Base-by-base conservation (phyloP, 805 yeast genomes). In the Kazachstania martiniae region DNA sequence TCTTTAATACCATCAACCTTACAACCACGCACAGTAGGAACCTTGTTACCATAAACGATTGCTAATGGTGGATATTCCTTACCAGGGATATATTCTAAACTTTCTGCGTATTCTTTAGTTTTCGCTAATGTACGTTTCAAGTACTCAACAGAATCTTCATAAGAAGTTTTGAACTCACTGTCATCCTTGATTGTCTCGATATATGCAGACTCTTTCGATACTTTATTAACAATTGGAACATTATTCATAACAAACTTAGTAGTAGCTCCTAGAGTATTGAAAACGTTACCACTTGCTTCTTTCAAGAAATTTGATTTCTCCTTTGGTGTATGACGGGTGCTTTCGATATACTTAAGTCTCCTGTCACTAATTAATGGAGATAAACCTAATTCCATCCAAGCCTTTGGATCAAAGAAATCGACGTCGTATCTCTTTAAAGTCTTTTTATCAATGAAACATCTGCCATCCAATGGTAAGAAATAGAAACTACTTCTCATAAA, bases 11-110 rank as follows among this genome's bases (percentile, higher is more conserved):
- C 71, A 21, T 63, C 52, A 1, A 86, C 91, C 33, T 74, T 60
- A 3, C 84, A 78, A 6, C 89, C 94, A 32, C 91, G 67, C 4
- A 84, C 87, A 0, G 94, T 81, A 1, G 96, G 95, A 1, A 84
- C 79, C 6, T 68, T 64, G 48, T 82, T 74, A 8, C 95, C 93
- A 50, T 81, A 84, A 0, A 87, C 80, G 2, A 79, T 67, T 0
- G 82, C 89, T 56, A 87, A 49, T 0, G 95, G 95, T 3, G 96
- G 96, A 47, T 84, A 83, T 32, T 61, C 46, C 27, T 72, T 64
- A 2, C 56, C 58, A 5, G 68, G 65, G 19, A 70, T 66, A 42
- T 63, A 76, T 18, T 69, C 68, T 18, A 86, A 61, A 17, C 74
- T 72, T 14, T 66, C 58, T 13, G 75, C 41, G 42, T 72, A 87